Evolutionary conservation across 108 stramenopile species (phyloP).

Genomic region (Nannochloropsis salina): DNA sequence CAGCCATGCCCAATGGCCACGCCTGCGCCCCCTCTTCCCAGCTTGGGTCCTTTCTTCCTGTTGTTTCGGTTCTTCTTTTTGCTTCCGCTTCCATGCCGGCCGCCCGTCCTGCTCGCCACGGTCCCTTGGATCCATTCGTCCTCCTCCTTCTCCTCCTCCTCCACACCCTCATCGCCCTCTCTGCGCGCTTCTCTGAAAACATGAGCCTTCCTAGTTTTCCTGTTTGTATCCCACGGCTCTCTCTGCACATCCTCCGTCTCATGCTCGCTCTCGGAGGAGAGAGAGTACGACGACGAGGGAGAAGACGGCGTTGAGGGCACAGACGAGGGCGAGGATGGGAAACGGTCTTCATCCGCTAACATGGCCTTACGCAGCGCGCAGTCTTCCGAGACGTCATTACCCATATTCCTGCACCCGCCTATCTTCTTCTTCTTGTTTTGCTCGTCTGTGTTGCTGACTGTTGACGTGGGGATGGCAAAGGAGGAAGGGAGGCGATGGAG

Average conservation of each 20-base stretch:
- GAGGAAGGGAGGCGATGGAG: too few relatives aligned
- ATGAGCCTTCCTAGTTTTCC: not conserved
- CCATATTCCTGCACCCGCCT: not conserved
- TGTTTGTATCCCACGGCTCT: not conserved
- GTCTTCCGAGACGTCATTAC: not conserved
- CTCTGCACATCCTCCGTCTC: not conserved
- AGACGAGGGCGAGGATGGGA: not conserved
- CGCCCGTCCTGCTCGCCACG: not conserved
- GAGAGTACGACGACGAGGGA: not conserved
- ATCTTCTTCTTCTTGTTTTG: not conserved
- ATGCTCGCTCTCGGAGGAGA: not conserved
- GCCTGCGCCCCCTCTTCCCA: not conserved
- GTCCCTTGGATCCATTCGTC: not conserved
- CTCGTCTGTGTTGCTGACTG: too few relatives aligned
- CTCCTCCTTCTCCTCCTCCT: conserved; percentile 15
- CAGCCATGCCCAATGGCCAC: not conserved
- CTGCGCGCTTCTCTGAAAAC: too few relatives aligned
- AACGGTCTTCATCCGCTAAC: not conserved
- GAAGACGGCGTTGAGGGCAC: not conserved
- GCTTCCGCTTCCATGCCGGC: not conserved
- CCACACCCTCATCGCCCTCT: not conserved
- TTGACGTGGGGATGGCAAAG: too few relatives aligned
- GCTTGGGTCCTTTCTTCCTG: not conserved
- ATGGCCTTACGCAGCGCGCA: not conserved
- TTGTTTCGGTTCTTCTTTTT: not conserved